phyloP scores from a whole-genome alignment of 1,139 yeast genomes.

The Cylindricascospora bacillispora region DNA sequence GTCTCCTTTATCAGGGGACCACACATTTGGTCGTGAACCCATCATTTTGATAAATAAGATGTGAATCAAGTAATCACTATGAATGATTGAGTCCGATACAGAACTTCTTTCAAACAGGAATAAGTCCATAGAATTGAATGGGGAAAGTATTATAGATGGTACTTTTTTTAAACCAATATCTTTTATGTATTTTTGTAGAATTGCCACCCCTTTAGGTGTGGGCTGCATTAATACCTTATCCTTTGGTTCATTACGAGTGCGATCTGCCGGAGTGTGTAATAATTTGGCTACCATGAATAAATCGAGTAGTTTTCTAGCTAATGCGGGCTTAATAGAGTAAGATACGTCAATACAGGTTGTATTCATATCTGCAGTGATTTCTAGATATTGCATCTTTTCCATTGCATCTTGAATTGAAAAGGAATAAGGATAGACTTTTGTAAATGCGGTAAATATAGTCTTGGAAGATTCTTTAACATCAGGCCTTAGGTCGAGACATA shows the following conservation, averaged over 20 bases:
- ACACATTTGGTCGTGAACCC: constrained; percentile 59
- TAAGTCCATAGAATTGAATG: constrained; percentile 60
- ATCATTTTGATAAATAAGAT: constrained; percentile 50
- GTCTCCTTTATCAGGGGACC: constrained; percentile 41
- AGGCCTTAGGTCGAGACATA: constrained; percentile 33
- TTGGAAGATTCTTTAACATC: constrained; percentile 9
- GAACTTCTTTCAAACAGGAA: constrained; percentile 57
- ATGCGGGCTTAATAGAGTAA: constrained; percentile 41
- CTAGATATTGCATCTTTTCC: constrained; percentile 36
- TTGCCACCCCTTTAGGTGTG: constrained; percentile 80
- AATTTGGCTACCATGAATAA: constrained; percentile 55
- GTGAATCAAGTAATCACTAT: constrained; percentile 53
- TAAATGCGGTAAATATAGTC: constrained; percentile 17
- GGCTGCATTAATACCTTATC: constrained; percentile 49
- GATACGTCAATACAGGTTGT: constrained; percentile 47
- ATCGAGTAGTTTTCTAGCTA: constrained; percentile 39
- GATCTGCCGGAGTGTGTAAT: constrained; percentile 64
- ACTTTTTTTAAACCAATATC: constrained; percentile 39
- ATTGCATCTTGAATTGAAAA: constrained; percentile 46
- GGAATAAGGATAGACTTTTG: constrained; percentile 33
- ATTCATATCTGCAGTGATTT: constrained; percentile 35
- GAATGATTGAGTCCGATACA: constrained; percentile 45
- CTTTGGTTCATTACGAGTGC: constrained; percentile 43
- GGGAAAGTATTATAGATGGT: constrained; percentile 40
- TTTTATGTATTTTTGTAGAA: constrained; percentile 48